Percentiles rank a stretch among this genome's conserved stretches.
Evolutionary conservation across 495 filamentous ascomycete genomes (phyloP).

Genomic region (Haplographium delicatum): DNA sequence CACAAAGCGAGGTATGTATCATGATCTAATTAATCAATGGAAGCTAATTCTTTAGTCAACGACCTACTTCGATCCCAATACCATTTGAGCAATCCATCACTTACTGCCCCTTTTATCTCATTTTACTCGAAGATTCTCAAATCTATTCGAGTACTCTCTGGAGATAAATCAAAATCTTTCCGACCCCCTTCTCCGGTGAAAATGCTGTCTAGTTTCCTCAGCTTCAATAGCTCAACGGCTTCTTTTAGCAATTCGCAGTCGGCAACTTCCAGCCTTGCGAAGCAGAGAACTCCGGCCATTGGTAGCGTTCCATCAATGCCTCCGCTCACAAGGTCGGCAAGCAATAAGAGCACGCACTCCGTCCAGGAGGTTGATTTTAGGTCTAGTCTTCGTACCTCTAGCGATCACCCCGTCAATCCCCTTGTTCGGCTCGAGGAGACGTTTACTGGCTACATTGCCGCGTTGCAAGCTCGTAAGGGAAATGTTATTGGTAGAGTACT

Average conservation of each 20-base stretch:
- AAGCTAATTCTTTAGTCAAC: constrained; percentile 41
- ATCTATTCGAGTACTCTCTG: constrained; percentile 56
- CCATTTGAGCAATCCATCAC: constrained; percentile 57
- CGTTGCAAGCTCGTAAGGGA: constrained; percentile 76
- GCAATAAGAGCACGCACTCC: constrained; percentile 37
- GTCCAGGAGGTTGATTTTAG: constrained; percentile 33
- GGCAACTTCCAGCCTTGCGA: constrained; percentile 10
- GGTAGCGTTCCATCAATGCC: constrained; percentile 30
- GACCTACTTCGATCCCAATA: constrained; percentile 65
- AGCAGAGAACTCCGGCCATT: constrained; percentile 32
- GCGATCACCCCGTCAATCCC: constrained; percentile 47
- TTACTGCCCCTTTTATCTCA: constrained; percentile 59
- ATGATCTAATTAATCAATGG: not conserved
- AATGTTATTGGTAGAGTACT: constrained; percentile 75
- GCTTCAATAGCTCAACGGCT: constrained; percentile 27
- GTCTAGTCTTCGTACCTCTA: constrained; percentile 28
- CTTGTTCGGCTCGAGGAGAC: constrained; percentile 76
- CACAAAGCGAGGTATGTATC: constrained; percentile 57
- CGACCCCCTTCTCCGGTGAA: constrained; percentile 84
- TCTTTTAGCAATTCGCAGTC: constrained; percentile 16
- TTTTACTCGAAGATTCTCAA: constrained; percentile 71
- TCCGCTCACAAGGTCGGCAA: constrained; percentile 34
- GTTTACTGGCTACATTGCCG: constrained; percentile 76
- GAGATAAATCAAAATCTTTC: constrained; percentile 56
- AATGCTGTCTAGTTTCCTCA: constrained; percentile 77